phyloP scores from a whole-genome alignment of 2,329 filamentous ascomycete genomes.

The Hypoxylon sp. region DNA sequence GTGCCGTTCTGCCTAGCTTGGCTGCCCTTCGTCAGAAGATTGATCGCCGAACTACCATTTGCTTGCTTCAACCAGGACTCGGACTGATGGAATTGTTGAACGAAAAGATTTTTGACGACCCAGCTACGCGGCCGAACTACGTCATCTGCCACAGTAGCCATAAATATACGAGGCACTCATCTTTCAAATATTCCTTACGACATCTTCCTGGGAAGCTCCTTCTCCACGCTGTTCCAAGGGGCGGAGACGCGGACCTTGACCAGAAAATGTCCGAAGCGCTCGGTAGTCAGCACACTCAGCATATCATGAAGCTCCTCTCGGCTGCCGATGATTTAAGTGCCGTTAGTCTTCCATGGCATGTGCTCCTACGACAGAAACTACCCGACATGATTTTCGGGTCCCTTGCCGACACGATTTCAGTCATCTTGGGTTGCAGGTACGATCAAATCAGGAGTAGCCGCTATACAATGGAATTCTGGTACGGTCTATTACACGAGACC shows the following conservation, averaged over 20 bases:
- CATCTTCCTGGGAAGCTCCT: constrained; percentile 51
- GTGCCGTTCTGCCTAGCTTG: constrained; percentile 42
- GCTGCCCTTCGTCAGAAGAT: constrained; percentile 47
- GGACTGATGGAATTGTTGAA: constrained; percentile 87
- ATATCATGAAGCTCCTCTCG: constrained; percentile 76
- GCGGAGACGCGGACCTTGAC: constrained; percentile 22
- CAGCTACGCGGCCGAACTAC: constrained; percentile 78
- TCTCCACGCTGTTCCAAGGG: constrained; percentile 40
- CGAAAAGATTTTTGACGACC: constrained; percentile 76
- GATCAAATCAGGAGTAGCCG: constrained; percentile 78
- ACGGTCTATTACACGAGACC: constrained; percentile 81
- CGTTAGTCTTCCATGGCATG: constrained; percentile 69
- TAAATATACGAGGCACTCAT: constrained; percentile 38
- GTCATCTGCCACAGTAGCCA: constrained; percentile 76
- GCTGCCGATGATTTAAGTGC: constrained; percentile 74
- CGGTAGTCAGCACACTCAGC: constrained; percentile 55
- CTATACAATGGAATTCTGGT: constrained; percentile 75
- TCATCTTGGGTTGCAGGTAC: constrained; percentile 83
- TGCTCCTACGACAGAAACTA: constrained; percentile 81
- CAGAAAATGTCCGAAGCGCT: constrained; percentile 45
- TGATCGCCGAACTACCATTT: constrained; percentile 77
- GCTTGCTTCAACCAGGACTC: constrained; percentile 85
- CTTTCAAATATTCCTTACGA: constrained; percentile 57
- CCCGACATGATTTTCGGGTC: constrained; percentile 82
- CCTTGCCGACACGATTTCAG: constrained; percentile 85